These are phyloP conservation scores for Leccinum subgranulosum DNA, from an alignment of 768 basidiomycete species.

Conservation along the genomic window DNA sequence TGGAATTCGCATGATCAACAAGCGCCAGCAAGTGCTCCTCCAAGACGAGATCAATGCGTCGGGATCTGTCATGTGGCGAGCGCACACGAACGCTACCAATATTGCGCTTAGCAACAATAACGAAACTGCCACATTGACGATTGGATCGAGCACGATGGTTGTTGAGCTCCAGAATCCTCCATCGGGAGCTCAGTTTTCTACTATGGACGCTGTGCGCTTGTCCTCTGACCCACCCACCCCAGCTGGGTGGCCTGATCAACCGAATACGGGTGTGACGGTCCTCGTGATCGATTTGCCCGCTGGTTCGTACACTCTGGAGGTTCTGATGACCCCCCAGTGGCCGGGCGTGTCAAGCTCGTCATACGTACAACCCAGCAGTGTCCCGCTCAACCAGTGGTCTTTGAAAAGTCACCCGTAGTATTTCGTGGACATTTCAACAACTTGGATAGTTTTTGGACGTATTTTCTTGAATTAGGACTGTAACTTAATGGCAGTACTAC, in stretches of 20 bases:
- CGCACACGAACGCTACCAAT: slow-evolving; percentile 92
- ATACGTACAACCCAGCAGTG: slow-evolving; percentile 62
- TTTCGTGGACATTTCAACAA: slow-evolving; percentile 1
- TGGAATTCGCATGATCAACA: slow-evolving; percentile 81
- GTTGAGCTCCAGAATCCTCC: slow-evolving; percentile 68
- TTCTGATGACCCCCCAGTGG: slow-evolving; percentile 96
- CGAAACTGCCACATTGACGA: slow-evolving; percentile 68
- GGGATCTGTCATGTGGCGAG: slow-evolving; percentile 75
- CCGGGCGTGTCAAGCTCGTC: slow-evolving; percentile 59
- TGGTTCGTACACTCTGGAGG: slow-evolving; percentile 75
- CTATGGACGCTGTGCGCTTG: slow-evolving; percentile 52
- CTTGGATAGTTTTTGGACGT: slow-evolving; percentile 1
- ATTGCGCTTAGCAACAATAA: slow-evolving; percentile 49
- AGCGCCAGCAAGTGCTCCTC: slow-evolving; percentile 81
- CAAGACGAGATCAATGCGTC: slow-evolving; percentile 84
- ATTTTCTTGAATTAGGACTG: slow-evolving; percentile 1
- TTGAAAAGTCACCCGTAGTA: slow-evolving; percentile 63
- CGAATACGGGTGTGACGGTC: slow-evolving; percentile 77
- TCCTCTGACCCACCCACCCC: slow-evolving; percentile 63
- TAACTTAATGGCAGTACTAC: neutral
- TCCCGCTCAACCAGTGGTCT: slow-evolving; percentile 72
- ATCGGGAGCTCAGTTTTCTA: slow-evolving; percentile 61
- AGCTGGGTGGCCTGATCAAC: slow-evolving; percentile 56
- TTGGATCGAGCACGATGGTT: slow-evolving; percentile 65
- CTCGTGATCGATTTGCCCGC: slow-evolving; percentile 63